These are phyloP conservation scores for Coprinopsis cinerea DNA, from an alignment of 768 basidiomycete species.

Conservation along the genomic window DNA sequence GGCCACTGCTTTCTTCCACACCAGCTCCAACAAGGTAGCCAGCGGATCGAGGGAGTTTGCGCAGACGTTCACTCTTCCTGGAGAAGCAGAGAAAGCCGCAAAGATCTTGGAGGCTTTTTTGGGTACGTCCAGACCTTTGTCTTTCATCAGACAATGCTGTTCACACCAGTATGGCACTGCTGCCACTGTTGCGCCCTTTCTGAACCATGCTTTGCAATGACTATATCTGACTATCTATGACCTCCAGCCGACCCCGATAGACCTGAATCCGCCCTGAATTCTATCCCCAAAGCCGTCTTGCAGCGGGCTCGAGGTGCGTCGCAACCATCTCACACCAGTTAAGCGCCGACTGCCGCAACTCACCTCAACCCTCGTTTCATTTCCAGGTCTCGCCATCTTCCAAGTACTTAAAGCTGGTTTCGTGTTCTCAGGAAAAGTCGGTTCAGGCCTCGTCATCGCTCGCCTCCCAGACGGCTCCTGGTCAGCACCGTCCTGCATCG, in stretches of 20 bases:
- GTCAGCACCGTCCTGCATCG: conserved; percentile 96
- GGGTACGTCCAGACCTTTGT: conserved; percentile 43
- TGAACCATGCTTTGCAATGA: too few relatives aligned
- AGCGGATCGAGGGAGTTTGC: conserved; percentile 73
- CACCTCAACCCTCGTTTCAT: conserved; percentile 2
- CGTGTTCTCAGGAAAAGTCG: conserved; percentile 92
- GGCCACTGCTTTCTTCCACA: conserved; percentile 68
- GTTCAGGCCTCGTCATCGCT: conserved; percentile 89
- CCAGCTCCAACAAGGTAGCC: conserved; percentile 62
- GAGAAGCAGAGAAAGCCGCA: conserved; percentile 91
- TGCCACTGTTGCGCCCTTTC: too few relatives aligned
- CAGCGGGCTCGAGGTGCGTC: conserved; percentile 77
- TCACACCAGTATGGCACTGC: too few relatives aligned
- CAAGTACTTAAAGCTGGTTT: conserved; percentile 92
- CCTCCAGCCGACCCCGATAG: conserved; percentile 73
- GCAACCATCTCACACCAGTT: not conserved
- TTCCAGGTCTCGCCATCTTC: conserved; percentile 85
- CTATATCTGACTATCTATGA: too few relatives aligned
- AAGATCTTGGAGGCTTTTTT: conserved; percentile 87
- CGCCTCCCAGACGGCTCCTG: conserved; percentile 92
- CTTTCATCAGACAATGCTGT: too few relatives aligned
- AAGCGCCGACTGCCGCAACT: conserved; percentile 3
- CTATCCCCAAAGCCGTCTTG: conserved; percentile 90
- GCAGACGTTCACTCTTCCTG: conserved; percentile 83
- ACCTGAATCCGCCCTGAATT: conserved; percentile 87